Conservation (phyloP, 2,329 filamentous ascomycete species). For the Byssoonygena ceratinophila region DNA sequence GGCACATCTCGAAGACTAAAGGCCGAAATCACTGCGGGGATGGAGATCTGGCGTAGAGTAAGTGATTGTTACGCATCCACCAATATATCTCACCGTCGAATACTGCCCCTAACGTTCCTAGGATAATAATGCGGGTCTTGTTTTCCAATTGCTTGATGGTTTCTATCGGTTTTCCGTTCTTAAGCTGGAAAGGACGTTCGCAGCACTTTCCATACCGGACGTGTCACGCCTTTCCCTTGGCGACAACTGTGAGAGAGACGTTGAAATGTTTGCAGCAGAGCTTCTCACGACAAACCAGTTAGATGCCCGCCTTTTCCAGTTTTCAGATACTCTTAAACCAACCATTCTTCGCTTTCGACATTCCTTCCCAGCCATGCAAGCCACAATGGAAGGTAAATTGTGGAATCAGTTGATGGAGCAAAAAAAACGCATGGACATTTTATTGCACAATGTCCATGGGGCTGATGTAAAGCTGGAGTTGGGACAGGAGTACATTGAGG, state of each 20-base stretch:
- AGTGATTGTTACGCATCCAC: conserved; percentile 15
- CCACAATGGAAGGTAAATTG: conserved; percentile 2
- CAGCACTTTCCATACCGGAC: conserved; percentile 47
- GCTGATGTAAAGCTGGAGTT: conserved; percentile 48
- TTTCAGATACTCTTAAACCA: conserved; percentile 27
- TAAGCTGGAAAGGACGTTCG: conserved; percentile 62
- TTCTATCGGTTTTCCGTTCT: conserved; percentile 68
- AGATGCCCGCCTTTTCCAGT: conserved; percentile 42
- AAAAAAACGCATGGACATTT: conserved; percentile 40
- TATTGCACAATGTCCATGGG: conserved; percentile 44
- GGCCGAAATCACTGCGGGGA: conserved; percentile 52
- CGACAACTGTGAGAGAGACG: conserved; percentile 20
- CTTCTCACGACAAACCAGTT: conserved; percentile 44
- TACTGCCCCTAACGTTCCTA: conserved; percentile 21
- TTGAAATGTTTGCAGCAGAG: conserved; percentile 29
- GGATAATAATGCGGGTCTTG: conserved; percentile 63
- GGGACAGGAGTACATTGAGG: conserved; percentile 49
- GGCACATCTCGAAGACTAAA: conserved; percentile 50
- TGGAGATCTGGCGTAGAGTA: conserved; percentile 51
- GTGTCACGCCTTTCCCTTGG: conserved; percentile 29
- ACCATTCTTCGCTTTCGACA: conserved; percentile 46
- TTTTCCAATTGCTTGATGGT: conserved; percentile 57
- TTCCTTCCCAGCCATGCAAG: conserved; percentile 19
- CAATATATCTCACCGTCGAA: too few relatives aligned
- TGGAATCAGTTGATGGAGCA: conserved; percentile 36